Evolutionary conservation across 2,329 filamentous ascomycete species (phyloP), one percentile per base, ranked within the genome.

Genomic region (Trichoderma guizhouense): DNA sequence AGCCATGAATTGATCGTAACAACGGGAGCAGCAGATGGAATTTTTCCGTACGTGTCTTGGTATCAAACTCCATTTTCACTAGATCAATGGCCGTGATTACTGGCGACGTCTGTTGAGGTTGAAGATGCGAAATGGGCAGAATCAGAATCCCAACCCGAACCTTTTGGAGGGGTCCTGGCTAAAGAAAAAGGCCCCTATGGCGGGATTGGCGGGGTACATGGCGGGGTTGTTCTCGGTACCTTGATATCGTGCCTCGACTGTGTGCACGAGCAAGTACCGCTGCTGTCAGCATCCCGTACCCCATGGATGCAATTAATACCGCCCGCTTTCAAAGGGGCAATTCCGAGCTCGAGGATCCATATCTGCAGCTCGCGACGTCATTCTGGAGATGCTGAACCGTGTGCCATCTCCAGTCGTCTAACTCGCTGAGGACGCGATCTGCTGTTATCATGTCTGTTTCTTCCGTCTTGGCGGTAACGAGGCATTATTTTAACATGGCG

Each of bases 61-160:
- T 89, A 78, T 94, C 92, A 83, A 88, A 87, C 80, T 94, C 92
- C 92, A 94, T 94, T 12, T 74, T 78, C 73, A 47, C 12, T 3
- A 7, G 21, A 11, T 53, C 34, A 53, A 65, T 71, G 69, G 36
- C 34, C 36, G 60, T n/a, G 43, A 0, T n/a, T 21, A 0, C 7
- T 15, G 47, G 28, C 36, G n/a, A 57, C 32, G 30, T 43, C 39
- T 43, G 26, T 15, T 30, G 21, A 58, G n/a, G 34, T 51, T 32
- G 8, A 39, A 6, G 34, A 21, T 63, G 21, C 43, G 24, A n/a
- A 43, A 43, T 43, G 1, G 39, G 39, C 39, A 43, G 30, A 58
- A n/a, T 36, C 65, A 24, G 47, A 63, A 32, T 39, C 21, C 6
- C 9, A 9, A 24, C 28, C 32, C 15, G 21, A 63, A 57, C 39